Conservation (phyloP, 2,329 filamentous ascomycete genomes). For the Rasamsonia emersonii region DNA sequence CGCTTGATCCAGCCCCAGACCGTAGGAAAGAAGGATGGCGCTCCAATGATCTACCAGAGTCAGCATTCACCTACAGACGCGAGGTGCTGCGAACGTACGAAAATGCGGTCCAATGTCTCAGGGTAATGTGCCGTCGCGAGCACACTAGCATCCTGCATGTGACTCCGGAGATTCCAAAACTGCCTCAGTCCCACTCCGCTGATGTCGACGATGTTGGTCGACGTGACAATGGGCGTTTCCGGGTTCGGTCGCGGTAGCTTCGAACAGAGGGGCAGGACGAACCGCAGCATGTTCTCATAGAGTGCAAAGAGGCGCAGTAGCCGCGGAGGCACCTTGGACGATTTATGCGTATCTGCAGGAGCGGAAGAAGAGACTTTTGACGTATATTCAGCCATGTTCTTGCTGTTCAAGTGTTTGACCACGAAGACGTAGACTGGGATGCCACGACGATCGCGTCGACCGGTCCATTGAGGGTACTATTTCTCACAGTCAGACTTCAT, state of each 20-base stretch:
- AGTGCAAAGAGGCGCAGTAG: slow-evolving; percentile 81
- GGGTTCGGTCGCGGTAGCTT: slow-evolving; percentile 65
- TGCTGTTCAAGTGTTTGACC: slow-evolving; percentile 72
- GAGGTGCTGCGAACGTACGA: slow-evolving; percentile 36
- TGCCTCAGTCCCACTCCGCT: slow-evolving; percentile 79
- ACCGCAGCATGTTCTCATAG: slow-evolving; percentile 86
- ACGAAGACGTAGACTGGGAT: slow-evolving; percentile 91
- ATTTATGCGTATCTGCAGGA: slow-evolving; percentile 52
- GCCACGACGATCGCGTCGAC: slow-evolving; percentile 78
- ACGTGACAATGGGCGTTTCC: slow-evolving; percentile 80
- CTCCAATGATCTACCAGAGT: slow-evolving; percentile 62
- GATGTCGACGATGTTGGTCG: slow-evolving; percentile 93
- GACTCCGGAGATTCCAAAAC: slow-evolving; percentile 88
- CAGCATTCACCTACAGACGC: slow-evolving; percentile 1
- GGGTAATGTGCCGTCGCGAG: slow-evolving; percentile 91
- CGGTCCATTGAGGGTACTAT: slow-evolving; percentile 91
- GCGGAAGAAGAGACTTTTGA: slow-evolving; percentile 37
- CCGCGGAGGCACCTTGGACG: slow-evolving; percentile 52
- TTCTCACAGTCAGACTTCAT: slow-evolving; percentile 3
- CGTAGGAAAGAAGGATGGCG: slow-evolving; percentile 82
- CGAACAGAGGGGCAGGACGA: slow-evolving; percentile 77
- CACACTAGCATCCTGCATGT: slow-evolving; percentile 87
- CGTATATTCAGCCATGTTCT: slow-evolving; percentile 72
- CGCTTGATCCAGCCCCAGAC: slow-evolving; percentile 90
- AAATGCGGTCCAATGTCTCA: slow-evolving; percentile 80